Percentiles rank a stretch among this genome's conserved stretches.
Conservation (phyloP, 768 basidiomycete species). For the Vararia minispora region DNA sequence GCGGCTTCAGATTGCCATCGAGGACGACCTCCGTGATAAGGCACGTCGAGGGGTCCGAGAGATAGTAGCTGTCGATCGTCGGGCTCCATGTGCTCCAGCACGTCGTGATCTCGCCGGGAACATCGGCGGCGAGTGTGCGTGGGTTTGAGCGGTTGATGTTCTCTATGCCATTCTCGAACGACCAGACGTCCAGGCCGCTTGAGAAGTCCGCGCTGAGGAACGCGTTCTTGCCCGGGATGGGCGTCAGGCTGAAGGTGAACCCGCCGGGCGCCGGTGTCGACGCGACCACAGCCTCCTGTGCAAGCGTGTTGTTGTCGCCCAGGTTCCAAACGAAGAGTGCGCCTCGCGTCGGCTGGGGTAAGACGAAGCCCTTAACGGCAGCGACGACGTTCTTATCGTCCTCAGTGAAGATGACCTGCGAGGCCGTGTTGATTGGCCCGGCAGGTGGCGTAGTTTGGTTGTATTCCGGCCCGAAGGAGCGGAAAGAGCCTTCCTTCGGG, state of each 20-base stretch:
- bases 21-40: slow-evolving; percentile 35
- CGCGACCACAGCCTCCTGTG: slow-evolving; percentile 29
- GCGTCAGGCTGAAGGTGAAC: slow-evolving; percentile 35
- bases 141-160: too few relatives aligned
- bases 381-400: slow-evolving; percentile 33
- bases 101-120: slow-evolving; percentile 19
- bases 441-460: slow-evolving; percentile 42
- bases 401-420: slow-evolving; percentile 36
- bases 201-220: slow-evolving; percentile 20
- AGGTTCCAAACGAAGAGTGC: slow-evolving; percentile 43
- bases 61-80: slow-evolving; percentile 23
- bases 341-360: slow-evolving; percentile 29
- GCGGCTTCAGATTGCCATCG: slow-evolving; percentile 30
- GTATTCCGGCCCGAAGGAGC: slow-evolving; percentile 26
- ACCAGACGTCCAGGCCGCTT: slow-evolving; percentile 19
- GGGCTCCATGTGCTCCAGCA: slow-evolving; percentile 22
- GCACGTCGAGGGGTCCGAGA: slow-evolving; percentile 19
- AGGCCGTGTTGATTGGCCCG: slow-evolving; percentile 33
- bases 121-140: slow-evolving; percentile 15
- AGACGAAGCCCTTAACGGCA: slow-evolving; percentile 37
- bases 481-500: slow-evolving; percentile 28
- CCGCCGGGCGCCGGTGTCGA: slow-evolving; percentile 29
- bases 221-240: slow-evolving; percentile 21
- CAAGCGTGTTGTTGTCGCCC: slow-evolving; percentile 26
- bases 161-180: slow-evolving; percentile 12